Conservation (phyloP, 805 yeast genomes). For the Cyberlindnera maclurae region DNA sequence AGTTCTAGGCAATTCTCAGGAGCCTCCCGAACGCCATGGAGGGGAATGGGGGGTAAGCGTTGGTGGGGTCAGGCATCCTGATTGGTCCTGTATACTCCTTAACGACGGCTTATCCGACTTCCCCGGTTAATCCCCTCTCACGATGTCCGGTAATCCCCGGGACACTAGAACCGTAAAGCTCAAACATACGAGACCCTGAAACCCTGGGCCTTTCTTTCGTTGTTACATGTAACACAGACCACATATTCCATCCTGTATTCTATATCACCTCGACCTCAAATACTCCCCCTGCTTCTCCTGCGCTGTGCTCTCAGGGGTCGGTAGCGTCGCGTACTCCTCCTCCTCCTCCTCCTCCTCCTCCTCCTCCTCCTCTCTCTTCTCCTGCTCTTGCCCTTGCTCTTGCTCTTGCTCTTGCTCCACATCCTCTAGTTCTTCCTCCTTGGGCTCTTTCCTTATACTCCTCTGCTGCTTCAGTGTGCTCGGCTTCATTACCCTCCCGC, state of each 20-base stretch:
- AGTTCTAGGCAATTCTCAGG: neutral
- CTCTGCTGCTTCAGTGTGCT: conserved; percentile 6
- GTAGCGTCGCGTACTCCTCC: conserved; percentile 16
- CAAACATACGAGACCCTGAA: too few species aligned
- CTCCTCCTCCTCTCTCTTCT: neutral
- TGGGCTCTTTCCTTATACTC: neutral
- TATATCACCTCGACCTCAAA: too few species aligned
- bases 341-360: conserved; percentile 1
- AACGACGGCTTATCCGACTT: too few species aligned
- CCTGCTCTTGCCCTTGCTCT: conserved; percentile 2
- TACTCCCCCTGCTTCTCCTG: conserved; percentile 4
- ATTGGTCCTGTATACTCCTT: too few species aligned
- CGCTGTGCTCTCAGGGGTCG: conserved; percentile 23
- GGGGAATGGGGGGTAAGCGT: neutral
- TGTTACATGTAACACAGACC: too few species aligned
- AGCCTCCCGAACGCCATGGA: neutral
- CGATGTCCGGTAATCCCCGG: too few species aligned
- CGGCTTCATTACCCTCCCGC: conserved; percentile 4
- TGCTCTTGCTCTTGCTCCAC: too few species aligned
- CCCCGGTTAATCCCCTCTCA: too few species aligned
- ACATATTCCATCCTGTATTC: too few species aligned
- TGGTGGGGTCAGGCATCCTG: neutral
- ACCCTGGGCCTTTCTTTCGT: too few species aligned
- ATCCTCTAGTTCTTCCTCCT: neutral
- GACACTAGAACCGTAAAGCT: too few species aligned